These are phyloP conservation scores for Solanum gracilifrons DNA, from an alignment of 257 asterid species.

Conservation along the genomic window DNA sequence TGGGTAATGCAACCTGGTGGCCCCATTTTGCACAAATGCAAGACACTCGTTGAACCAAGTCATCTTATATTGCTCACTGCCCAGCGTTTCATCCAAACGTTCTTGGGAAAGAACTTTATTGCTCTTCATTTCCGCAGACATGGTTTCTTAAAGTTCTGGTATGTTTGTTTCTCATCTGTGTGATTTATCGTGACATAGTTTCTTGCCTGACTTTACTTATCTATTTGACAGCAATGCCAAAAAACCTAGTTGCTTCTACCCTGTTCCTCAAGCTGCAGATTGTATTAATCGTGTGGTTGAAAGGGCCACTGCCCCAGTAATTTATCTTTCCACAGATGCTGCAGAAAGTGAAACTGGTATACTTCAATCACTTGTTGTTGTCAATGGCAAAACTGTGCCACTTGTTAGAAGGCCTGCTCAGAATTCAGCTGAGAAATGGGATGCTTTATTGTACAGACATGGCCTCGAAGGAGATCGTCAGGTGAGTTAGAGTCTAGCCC, in stretches of 20 bases:
- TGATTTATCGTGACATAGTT: neutral
- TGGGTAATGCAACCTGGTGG: slow-evolving; percentile 98
- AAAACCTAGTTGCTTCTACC: slow-evolving; percentile 80
- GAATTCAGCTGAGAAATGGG: slow-evolving; percentile 92
- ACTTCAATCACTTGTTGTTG: slow-evolving; percentile 65
- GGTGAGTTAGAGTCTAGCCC: slow-evolving; percentile 32
- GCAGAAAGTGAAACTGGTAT: slow-evolving; percentile 87
- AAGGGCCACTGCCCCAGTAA: slow-evolving; percentile 62
- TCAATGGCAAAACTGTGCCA: slow-evolving; percentile 72
- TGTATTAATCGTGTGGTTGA: slow-evolving; percentile 79
- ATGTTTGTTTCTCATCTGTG: neutral
- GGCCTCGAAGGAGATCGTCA: slow-evolving; percentile 76
- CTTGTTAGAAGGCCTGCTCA: slow-evolving; percentile 85
- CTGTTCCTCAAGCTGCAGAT: slow-evolving; percentile 93
- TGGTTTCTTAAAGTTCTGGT: slow-evolving; percentile 99
- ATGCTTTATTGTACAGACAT: slow-evolving; percentile 84
- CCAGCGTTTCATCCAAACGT: slow-evolving; percentile 88
- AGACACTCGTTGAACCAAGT: slow-evolving; percentile 81
- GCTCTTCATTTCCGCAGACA: slow-evolving; percentile 97
- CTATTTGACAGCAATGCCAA: slow-evolving; percentile 65
- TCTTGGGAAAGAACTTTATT: slow-evolving; percentile 69
- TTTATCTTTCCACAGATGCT: slow-evolving; percentile 93
- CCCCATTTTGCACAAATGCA: slow-evolving; percentile 78
- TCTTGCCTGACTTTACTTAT: neutral
- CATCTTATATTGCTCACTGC: slow-evolving; percentile 86